Evolutionary conservation across 345 rosid genomes (phyloP).

Genomic region (Diplotaxis tenuifolia): DNA sequence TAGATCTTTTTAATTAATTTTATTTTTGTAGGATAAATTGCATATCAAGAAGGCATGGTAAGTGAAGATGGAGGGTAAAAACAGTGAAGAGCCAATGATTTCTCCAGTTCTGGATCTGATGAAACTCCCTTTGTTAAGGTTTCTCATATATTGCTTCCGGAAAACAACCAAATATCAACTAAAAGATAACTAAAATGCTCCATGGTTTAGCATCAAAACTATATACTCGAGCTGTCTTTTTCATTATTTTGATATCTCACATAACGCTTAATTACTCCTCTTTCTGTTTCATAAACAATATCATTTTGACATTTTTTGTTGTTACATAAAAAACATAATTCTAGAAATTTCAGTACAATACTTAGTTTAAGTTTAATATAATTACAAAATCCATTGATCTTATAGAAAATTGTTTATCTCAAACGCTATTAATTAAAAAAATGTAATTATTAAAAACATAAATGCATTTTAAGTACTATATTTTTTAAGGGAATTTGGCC

Average conservation of each 20-base stretch:
- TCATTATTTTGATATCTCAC: background rate
- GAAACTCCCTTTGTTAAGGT: slow-evolving; percentile 50
- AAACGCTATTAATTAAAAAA: too few relatives aligned
- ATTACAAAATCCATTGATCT: too few relatives aligned
- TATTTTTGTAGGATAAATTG: slow-evolving; percentile 42
- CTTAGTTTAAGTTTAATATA: too few relatives aligned
- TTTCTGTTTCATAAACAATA: too few relatives aligned
- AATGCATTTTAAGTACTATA: too few relatives aligned
- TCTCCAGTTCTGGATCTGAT: slow-evolving; percentile 38
- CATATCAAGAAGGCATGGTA: slow-evolving; percentile 31
- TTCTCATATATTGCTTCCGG: slow-evolving; percentile 30
- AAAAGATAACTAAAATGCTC: slow-evolving; percentile 25
- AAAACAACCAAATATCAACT: slow-evolving; percentile 35
- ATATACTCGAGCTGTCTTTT: background rate
- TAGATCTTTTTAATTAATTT: background rate
- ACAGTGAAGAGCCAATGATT: slow-evolving; percentile 27
- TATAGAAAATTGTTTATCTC: too few relatives aligned
- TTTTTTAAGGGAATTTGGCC: too few relatives aligned
- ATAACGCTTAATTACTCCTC: background rate
- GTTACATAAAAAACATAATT: too few relatives aligned
- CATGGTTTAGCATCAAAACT: slow-evolving; percentile 14
- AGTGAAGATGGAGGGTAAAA: slow-evolving; percentile 18
- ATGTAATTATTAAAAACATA: too few relatives aligned
- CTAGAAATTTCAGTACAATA: too few relatives aligned
- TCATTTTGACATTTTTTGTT: too few relatives aligned